Evolutionary conservation across 495 filamentous ascomycete species (phyloP), one percentile per base, ranked within the genome.

Genomic region (Lindgomyces ingoldianus): DNA sequence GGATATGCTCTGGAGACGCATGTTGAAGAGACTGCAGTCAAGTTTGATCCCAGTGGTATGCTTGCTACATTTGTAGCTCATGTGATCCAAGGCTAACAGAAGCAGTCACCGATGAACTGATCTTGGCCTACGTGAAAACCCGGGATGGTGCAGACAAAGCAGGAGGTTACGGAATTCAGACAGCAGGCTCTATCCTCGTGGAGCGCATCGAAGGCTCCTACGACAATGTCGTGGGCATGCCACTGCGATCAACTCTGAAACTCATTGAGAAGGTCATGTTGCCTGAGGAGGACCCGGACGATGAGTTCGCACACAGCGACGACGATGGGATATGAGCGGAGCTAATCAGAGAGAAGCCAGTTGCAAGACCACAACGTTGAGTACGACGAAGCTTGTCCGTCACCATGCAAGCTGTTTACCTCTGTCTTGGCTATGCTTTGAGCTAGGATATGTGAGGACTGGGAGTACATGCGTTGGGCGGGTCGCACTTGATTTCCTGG

Each of bases 141-240:
- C 80, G 95, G 44, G 95, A 98, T 78, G 94, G 95, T 0, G 91
- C 81, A 24, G 94, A 98, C 76, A 98, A 98, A 81, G 95, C 94
- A 0, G 94, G 94, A 0, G 95, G 94, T 0, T 98, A 98, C 77
- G 95, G 91, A 10, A 80, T 98, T 45, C 94, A 98, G 76, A 93
- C 93, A 1, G 73, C 93, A 1, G 94, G 91, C n/a, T 84, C 86
- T 1, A 82, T 96, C 67, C 72, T 98, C 59, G 83, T 98, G 18
- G 91, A 96, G 76, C 87, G 81, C 75, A 88, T 98, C 58, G 88
- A 96, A 66, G 95, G 94, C 6, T 85, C 84, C 47, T 91, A 86
- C 71, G 93, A 98, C 82, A 98, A 98, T 79, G 94, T 98, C 6
- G 85, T 98, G 53, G 94, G 95, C n/a, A 74, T 98, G 79, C 94